These are phyloP conservation scores for Linderina pennispora DNA, from an alignment of 192 early-diverging fungal species.

Conservation along the genomic window DNA sequence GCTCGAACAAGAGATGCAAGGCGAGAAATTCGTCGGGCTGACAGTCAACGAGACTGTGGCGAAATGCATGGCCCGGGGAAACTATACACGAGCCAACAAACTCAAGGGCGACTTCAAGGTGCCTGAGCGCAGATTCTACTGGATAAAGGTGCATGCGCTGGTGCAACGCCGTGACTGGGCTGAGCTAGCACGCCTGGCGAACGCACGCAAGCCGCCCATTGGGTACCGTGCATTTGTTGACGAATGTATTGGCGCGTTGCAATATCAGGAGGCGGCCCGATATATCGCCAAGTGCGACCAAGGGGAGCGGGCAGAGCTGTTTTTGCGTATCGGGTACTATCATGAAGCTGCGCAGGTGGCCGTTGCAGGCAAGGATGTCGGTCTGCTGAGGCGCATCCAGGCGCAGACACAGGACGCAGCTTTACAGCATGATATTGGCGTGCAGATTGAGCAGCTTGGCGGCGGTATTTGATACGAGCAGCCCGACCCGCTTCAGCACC, in stretches of 20 bases:
- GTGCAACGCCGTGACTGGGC: conserved; percentile 81
- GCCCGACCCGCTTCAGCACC: too few species aligned
- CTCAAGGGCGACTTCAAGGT: conserved; percentile 80
- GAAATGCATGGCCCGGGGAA: conserved; percentile 66
- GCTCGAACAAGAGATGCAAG: conserved; percentile 62
- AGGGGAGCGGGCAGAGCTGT: conserved; percentile 52
- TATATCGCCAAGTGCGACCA: conserved; percentile 72
- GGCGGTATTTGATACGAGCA: too few species aligned
- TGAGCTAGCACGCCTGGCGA: conserved; percentile 73
- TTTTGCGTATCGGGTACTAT: conserved; percentile 65
- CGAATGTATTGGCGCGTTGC: conserved; percentile 69
- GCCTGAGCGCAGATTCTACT: conserved; percentile 82
- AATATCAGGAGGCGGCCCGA: conserved; percentile 67
- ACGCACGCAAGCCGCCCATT: conserved; percentile 72
- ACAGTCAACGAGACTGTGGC: conserved; percentile 83
- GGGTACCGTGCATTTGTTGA: conserved; percentile 77
- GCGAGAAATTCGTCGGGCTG: conserved; percentile 60
- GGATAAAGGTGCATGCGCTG: conserved; percentile 81
- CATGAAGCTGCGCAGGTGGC: conserved; percentile 70
- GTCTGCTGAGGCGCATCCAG: conserved; percentile 52
- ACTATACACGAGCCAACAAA: conserved; percentile 67
- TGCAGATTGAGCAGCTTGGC: conserved; percentile 34
- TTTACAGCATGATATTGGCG: conserved; percentile 26
- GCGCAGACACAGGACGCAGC: conserved; percentile 8
- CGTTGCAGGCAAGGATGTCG: conserved; percentile 54